A percentile compares a stretch with the other conserved stretches of the same genome.
These are phyloP conservation scores for Ophiostoma himal-ulmi DNA, from an alignment of 2,329 filamentous ascomycete genomes.

Conservation along the genomic window DNA sequence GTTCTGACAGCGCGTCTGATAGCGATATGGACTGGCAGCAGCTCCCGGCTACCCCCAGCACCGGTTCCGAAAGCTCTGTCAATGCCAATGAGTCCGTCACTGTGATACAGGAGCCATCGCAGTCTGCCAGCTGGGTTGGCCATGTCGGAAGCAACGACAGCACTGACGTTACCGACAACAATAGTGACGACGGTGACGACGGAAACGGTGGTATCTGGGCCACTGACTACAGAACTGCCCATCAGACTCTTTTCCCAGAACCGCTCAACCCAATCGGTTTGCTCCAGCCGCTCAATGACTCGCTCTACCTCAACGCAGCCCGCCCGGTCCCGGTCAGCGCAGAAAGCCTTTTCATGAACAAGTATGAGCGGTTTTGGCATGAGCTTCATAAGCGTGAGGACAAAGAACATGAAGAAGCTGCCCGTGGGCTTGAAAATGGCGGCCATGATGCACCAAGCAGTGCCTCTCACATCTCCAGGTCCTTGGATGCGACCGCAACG, in stretches of 20 bases:
- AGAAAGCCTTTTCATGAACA: background rate
- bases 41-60: background rate
- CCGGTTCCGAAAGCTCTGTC: background rate
- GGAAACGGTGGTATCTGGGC: background rate
- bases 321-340: background rate
- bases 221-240: background rate
- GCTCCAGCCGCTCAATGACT: background rate
- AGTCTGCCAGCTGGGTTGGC: background rate
- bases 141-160: background rate
- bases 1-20: background rate
- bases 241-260: background rate
- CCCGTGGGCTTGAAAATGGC: background rate
- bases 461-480: background rate
- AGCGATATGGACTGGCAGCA: slow-evolving; percentile 3
- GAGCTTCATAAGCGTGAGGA: background rate
- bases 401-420: background rate
- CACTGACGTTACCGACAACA: background rate
- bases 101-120: background rate
- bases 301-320: background rate
- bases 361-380: background rate
- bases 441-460: background rate
- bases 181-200: too few relatives aligned
- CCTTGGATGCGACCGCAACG: background rate
- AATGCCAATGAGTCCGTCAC: background rate
- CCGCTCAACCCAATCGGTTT: background rate